Evolutionary conservation across 306 rosid species (phyloP), one percentile per base, ranked within the genome.

Genomic region (Lathyrus oleraceus): DNA sequence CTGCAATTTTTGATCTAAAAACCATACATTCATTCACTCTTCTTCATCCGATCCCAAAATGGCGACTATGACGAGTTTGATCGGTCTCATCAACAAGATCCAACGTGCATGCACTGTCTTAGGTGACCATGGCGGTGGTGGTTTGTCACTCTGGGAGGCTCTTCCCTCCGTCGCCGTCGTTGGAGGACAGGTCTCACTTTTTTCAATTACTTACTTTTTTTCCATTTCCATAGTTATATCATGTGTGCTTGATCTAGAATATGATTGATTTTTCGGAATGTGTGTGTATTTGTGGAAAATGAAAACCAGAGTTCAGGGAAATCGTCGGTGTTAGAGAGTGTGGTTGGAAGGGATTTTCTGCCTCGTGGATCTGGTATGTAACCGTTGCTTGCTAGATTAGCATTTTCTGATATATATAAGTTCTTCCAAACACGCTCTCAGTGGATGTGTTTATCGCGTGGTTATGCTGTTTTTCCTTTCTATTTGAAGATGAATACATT

Each of bases 21-120:
- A 20, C 17, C 32, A 40, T 8, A 3, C 69, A 40, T 21, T 63
- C 36, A 2, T 23, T 21, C 17, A 12, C 30, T 61, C 16, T 0
- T 63, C 2, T 23, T 61, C 17, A 40, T 40, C 12, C 14, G 52
- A 20, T 25, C 13, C 67, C 69, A 64, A 81, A 61, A 93, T 95
- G 99, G 99, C 99, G 79, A 95, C 96, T 6, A 86, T 95, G 97
- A 91, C 92, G 86, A 95, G 97, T 86, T 86, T 95, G 99, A 95
- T 95, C 79, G 99, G 99, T 63, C 88, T 95, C 21, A 96, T 95
- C 73, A 95, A 95, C 54, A 82, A 86, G 73, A 95, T 95, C 87
- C 99, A 95, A 78, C 80, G 92, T 39, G 99, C 97, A 47, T 95
- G 99, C 81, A 95, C 99, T 27, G 96, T 89, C 7, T 82, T 95